Conservation (phyloP, 495 filamentous ascomycete genomes). For the Usnea hakonensis region DNA sequence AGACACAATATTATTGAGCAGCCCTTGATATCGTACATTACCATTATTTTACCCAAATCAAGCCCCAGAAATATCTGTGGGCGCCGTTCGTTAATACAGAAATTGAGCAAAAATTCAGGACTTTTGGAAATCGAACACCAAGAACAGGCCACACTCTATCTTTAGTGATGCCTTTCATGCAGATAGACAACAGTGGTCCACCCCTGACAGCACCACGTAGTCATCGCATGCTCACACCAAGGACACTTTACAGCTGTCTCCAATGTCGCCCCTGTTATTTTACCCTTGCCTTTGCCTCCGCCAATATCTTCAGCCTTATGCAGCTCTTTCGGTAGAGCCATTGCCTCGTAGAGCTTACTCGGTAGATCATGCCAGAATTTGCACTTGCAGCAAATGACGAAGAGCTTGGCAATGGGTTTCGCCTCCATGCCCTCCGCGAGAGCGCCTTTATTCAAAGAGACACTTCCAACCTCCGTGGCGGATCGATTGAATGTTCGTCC, state of each 20-base stretch:
- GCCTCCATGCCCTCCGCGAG: conserved; percentile 24
- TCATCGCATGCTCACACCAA: conserved; percentile 75
- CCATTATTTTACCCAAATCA: not conserved
- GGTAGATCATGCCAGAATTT: conserved; percentile 78
- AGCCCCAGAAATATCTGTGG: not conserved
- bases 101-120: not conserved
- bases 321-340: conserved; percentile 55
- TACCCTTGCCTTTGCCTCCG: conserved; percentile 2
- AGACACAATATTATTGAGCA: not conserved
- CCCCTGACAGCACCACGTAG: conserved; percentile 60
- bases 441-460: conserved; percentile 8
- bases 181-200: conserved; percentile 65
- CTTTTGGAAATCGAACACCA: not conserved
- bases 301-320: conserved; percentile 12
- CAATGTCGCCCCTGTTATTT: conserved; percentile 16
- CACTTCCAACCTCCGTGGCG: conserved; percentile 12
- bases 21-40: not conserved
- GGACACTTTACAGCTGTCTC: conserved; percentile 58
- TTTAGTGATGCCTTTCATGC: conserved; percentile 54
- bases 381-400: conserved; percentile 76
- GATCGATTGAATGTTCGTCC: conserved; percentile 14
- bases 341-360: conserved; percentile 63
- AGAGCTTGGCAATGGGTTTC: conserved; percentile 60
- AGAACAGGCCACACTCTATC: not conserved
- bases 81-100: not conserved